These are phyloP conservation scores for Colletotrichum caudatum DNA, from an alignment of 2,329 filamentous ascomycete genomes.

Conservation along the genomic window DNA sequence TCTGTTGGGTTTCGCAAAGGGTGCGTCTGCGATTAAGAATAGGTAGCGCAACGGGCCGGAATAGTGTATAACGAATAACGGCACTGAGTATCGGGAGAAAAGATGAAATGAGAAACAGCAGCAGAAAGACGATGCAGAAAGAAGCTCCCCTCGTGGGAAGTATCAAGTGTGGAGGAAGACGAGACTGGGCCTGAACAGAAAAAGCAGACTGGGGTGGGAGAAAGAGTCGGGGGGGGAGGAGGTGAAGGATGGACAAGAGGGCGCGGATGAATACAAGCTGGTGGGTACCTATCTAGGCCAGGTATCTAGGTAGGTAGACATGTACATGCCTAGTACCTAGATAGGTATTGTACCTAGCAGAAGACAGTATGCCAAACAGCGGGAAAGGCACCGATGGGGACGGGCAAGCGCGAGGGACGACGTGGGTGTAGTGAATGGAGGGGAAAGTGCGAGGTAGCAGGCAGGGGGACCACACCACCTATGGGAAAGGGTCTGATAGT, in stretches of 20 bases:
- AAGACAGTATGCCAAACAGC: background rate
- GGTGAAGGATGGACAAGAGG: background rate
- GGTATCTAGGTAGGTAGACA: background rate
- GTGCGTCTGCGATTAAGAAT: slow-evolving; percentile 20
- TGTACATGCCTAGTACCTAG: background rate
- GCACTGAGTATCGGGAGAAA: background rate
- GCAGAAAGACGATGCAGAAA: slow-evolving; percentile 5
- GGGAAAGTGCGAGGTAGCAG: background rate
- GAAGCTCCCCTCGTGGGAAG: slow-evolving; percentile 17
- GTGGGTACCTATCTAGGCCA: background rate
- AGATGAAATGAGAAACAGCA: slow-evolving; percentile 4
- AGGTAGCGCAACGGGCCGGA: background rate
- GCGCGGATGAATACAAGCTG: slow-evolving; percentile 11
- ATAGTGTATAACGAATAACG: background rate
- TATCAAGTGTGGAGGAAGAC: slow-evolving; percentile 23
- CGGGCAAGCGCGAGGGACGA: slow-evolving; percentile 4
- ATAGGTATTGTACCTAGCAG: background rate
- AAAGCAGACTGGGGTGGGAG: slow-evolving; percentile 23
- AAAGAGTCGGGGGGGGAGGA: slow-evolving; percentile 8
- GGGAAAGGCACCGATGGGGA: slow-evolving; percentile 8
- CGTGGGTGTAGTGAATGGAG: slow-evolving; percentile 10
- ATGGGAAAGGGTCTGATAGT: background rate
- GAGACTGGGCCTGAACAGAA: slow-evolving; percentile 23
- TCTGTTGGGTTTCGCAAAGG: slow-evolving; percentile 33
- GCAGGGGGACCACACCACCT: background rate